Conservation (phyloP, 768 basidiomycete genomes). For the Hericium coralloides region DNA sequence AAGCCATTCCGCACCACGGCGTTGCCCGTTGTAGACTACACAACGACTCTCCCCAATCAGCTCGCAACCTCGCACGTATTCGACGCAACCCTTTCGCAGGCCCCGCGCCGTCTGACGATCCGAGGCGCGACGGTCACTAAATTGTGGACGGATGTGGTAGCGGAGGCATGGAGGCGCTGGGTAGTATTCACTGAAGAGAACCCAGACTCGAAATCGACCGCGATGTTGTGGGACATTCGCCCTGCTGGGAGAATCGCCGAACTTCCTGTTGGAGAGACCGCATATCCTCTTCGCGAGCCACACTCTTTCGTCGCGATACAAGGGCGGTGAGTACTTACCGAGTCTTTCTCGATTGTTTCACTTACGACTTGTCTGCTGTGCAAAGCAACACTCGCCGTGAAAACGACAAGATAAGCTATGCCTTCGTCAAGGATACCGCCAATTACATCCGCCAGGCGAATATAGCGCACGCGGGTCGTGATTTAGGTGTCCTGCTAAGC, state of each 20-base stretch:
- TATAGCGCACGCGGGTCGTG: background rate
- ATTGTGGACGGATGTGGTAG: conserved; percentile 9
- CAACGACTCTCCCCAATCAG: background rate
- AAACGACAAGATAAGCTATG: background rate
- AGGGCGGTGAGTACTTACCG: conserved; percentile 11
- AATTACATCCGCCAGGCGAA: background rate
- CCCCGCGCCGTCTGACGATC: conserved; percentile 12
- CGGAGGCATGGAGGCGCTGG: background rate
- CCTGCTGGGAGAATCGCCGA: background rate
- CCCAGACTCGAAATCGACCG: background rate
- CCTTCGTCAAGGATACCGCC: background rate
- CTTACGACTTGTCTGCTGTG: background rate
- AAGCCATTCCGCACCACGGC: conserved; percentile 10
- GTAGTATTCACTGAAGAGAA: background rate
- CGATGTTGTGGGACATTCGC: background rate
- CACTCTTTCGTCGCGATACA: conserved; percentile 17
- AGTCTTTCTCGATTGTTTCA: too few species aligned
- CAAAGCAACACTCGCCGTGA: background rate
- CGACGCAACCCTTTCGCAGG: conserved; percentile 6
- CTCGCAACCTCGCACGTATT: conserved; percentile 11
- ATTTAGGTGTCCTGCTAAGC: conserved; percentile 15
- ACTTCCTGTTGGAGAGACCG: conserved; percentile 4
- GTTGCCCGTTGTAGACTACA: conserved; percentile 10
- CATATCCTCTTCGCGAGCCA: conserved; percentile 8
- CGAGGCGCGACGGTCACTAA: conserved; percentile 12